A percentile compares a stretch with the other conserved stretches of the same genome.
phyloP scores from a whole-genome alignment of 306 rosid species.

The Fragaria ananassa region DNA sequence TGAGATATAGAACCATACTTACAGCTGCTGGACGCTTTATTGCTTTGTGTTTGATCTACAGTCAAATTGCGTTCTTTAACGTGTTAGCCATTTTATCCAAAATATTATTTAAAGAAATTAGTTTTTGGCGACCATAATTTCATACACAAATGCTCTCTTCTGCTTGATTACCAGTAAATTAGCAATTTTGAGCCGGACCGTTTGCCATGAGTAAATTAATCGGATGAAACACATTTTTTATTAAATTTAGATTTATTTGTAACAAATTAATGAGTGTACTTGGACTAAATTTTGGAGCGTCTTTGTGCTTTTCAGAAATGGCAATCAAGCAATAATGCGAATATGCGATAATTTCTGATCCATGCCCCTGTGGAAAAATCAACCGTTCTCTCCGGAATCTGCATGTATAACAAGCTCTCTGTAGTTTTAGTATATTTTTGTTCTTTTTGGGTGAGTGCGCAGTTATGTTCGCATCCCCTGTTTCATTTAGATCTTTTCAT shows the following conservation, averaged over 20 bases:
- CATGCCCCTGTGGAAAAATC: neutral
- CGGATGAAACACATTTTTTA: neutral
- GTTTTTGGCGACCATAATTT: neutral
- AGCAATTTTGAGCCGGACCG: neutral
- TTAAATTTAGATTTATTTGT: neutral
- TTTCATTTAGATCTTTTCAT: too few species aligned
- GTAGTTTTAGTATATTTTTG: neutral
- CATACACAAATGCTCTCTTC: neutral
- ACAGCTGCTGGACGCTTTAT: neutral
- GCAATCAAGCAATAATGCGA: neutral
- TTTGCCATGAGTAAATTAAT: neutral
- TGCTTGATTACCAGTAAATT: neutral
- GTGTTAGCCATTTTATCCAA: neutral
- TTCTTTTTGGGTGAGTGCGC: too few species aligned
- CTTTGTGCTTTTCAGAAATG: neutral
- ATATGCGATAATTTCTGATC: neutral
- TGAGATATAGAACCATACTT: neutral
- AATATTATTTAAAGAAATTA: neutral
- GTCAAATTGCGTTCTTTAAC: neutral
- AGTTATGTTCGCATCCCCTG: too few species aligned
- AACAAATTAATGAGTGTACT: neutral
- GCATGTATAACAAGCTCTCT: neutral
- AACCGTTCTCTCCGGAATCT: neutral
- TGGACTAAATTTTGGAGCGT: neutral
- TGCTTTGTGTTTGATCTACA: neutral